A percentile compares a stretch with the other conserved stretches of the same genome.
These are phyloP conservation scores for Vitellaria paradoxa DNA, from an alignment of 179 eudicot species.

Conservation along the genomic window DNA sequence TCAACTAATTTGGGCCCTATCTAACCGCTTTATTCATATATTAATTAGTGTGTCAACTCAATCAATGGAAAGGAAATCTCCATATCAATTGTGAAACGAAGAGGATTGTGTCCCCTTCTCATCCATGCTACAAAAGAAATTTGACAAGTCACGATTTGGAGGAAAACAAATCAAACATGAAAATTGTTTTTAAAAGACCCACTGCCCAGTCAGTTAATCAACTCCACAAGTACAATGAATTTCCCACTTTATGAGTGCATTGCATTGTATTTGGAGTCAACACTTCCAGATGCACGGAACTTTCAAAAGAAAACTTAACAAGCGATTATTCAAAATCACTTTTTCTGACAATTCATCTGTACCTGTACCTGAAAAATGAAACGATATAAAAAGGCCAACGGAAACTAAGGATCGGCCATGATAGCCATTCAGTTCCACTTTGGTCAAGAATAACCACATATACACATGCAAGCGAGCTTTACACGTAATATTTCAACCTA, in stretches of 20 bases:
- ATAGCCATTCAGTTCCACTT: not conserved
- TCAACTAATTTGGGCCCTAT: no score
- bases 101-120: no score
- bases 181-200: not conserved
- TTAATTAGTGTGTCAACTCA: no score
- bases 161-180: not conserved
- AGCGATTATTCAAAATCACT: not conserved
- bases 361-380: not conserved
- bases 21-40: no score
- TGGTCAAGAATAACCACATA: not conserved
- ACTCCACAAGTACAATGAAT: not conserved
- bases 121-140: not conserved
- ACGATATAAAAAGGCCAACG: not conserved
- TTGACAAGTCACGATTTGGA: not conserved
- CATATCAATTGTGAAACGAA: no score
- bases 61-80: no score
- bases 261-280: no score
- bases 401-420: not conserved
- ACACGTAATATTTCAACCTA: not conserved
- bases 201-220: not conserved
- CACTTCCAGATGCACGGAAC: not conserved
- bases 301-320: not conserved
- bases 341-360: not conserved
- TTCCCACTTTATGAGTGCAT: not conserved
- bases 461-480: no score